A percentile compares a stretch with the other conserved stretches of the same genome.
phyloP scores from a whole-genome alignment of 331 rosid genomes.

The Acacia pycnantha region DNA sequence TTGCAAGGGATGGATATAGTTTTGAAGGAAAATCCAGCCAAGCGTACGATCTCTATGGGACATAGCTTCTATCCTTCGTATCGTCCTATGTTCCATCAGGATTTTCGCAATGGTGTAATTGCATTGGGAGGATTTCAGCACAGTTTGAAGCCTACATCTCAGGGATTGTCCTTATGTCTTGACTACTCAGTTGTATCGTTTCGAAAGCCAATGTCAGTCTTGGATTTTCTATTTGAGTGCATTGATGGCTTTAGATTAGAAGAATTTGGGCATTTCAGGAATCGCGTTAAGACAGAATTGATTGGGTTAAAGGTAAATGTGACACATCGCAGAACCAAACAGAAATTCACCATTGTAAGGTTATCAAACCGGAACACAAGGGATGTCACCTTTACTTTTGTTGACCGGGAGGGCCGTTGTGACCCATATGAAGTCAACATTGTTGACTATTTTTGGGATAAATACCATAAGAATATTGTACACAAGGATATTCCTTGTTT shows the following conservation, averaged over 20 bases:
- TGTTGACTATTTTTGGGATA: slow-evolving; percentile 40
- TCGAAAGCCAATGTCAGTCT: slow-evolving; percentile 39
- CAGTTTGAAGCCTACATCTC: slow-evolving; percentile 56
- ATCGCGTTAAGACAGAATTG: slow-evolving; percentile 23
- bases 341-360: slow-evolving; percentile 43
- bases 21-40: slow-evolving; percentile 64
- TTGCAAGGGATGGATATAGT: slow-evolving; percentile 77
- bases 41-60: slow-evolving; percentile 54
- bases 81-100: slow-evolving; percentile 42
- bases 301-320: slow-evolving; percentile 58
- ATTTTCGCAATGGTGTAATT: slow-evolving; percentile 31
- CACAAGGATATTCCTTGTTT: slow-evolving; percentile 58
- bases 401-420: slow-evolving; percentile 36
- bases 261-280: slow-evolving; percentile 25
- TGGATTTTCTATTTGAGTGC: slow-evolving; percentile 37
- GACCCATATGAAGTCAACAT: slow-evolving; percentile 20
- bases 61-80: slow-evolving; percentile 49
- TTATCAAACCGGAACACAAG: slow-evolving; percentile 31
- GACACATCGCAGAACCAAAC: slow-evolving; percentile 57
- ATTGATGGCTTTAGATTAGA: slow-evolving; percentile 22
- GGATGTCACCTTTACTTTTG: slow-evolving; percentile 28
- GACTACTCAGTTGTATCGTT: slow-evolving; percentile 71
- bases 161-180: slow-evolving; percentile 55
- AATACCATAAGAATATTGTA: slow-evolving; percentile 19
- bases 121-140: slow-evolving; percentile 51